phyloP scores from a whole-genome alignment of 139 green algal genomes.

The Chlamydomonas eustigma region DNA sequence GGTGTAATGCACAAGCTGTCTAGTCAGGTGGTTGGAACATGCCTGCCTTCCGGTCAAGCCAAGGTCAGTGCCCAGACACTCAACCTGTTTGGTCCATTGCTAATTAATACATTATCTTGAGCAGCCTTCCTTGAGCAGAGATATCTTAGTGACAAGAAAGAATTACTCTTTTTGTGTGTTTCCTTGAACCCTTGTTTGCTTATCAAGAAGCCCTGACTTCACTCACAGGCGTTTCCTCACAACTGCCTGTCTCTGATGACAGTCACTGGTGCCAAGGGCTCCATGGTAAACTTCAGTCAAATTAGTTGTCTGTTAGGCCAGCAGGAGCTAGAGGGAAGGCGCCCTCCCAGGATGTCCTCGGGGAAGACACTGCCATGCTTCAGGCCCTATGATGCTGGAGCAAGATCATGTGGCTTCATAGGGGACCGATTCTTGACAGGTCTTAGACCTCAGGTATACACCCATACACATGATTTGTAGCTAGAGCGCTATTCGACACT shows the following conservation, averaged over 20 bases:
- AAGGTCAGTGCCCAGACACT: no score
- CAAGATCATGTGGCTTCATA: conserved; percentile 83
- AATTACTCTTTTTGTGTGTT: no score
- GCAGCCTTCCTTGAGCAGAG: no score
- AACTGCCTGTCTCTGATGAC: conserved; percentile 98
- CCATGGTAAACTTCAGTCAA: conserved; percentile 95
- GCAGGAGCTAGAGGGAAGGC: conserved; percentile 92
- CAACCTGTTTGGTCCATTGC: no score
- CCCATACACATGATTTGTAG: no score
- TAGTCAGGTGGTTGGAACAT: conserved; percentile 77
- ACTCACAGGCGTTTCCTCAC: conserved; percentile 62
- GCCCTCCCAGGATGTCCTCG: conserved; percentile 84
- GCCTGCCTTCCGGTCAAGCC: conserved; percentile 59
- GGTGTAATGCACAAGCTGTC: conserved; percentile 83
- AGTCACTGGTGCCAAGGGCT: conserved; percentile 86
- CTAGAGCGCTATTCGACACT: no score
- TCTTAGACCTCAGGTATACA: conserved; percentile 34
- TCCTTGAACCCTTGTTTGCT: no score
- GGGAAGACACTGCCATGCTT: conserved; percentile 98
- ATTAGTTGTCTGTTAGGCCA: conserved; percentile 94
- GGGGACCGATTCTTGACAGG: conserved; percentile 69
- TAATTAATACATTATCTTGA: no score
- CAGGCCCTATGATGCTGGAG: conserved; percentile 73
- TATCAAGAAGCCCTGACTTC: neutral
- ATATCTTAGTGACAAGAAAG: no score